Base-by-base conservation (phyloP, 805 yeast genomes). In the Cyberlindnera sargentensis region DNA sequence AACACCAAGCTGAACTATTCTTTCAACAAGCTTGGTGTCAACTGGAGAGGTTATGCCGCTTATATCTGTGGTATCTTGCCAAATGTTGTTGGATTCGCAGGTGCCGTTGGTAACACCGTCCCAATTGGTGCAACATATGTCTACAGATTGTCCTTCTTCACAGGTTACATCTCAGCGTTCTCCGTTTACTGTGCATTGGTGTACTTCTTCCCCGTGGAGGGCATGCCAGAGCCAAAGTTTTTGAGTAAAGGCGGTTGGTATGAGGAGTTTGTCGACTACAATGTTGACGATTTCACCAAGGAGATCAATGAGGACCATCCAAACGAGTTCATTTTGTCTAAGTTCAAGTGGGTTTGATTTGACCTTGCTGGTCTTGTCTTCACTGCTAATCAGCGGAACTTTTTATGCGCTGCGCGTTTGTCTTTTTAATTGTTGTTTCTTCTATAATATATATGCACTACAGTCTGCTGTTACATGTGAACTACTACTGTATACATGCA, bases 51-150 rank as follows among this genome's bases (percentile, higher is more conserved):
- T 2, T 80, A 76, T 51, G 77, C 72, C 26, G 93, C 95, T 1
- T 88, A 88, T 61, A 62, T 88, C 52, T 72, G 81, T 51, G 95
- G 95, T 44, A 80, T 89, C 47, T 67, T 80, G 33, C 93, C 95
- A 37, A 88, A 87, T 56, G 81, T 89, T 58, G 84, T 84, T 15
- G 96, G 96, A 2, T 88, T 88, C 54, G 91, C 84, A 4, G 89
- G 95, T 50, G 88, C 89, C 6, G 78, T 85, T 23, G 85, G 82
- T 33, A 74, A 79, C 15, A 73, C 70, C 45, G 95, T 87, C 8
- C 95, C 95, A 28, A 65, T 68, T 37, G 95, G 91, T 34, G 96
- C 95, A 8, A 75, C 78, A 45, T 71, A 76, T 46, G 77, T 88
- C 36, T 88, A 84, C 68, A 67, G 81, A 47, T 66, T 88, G 55